A percentile compares a stretch with the other conserved stretches of the same genome.
These are phyloP conservation scores for Amphichorda felina DNA, from an alignment of 2,329 filamentous ascomycete genomes.

Conservation along the genomic window DNA sequence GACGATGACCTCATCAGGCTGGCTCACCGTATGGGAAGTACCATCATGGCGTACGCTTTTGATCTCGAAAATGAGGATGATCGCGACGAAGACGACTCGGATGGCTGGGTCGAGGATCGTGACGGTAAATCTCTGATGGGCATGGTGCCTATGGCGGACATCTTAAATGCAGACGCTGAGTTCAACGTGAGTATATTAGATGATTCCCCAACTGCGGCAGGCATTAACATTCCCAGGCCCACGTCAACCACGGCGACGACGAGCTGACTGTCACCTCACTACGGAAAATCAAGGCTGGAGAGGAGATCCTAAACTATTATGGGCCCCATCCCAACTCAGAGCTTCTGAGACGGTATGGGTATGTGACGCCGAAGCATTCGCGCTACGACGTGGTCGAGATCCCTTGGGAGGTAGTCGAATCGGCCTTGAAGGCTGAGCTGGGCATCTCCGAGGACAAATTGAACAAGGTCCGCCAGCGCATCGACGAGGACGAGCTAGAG, in stretches of 20 bases:
- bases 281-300: slow-evolving; percentile 53
- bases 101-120: slow-evolving; percentile 54
- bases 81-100: slow-evolving; percentile 42
- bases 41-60: slow-evolving; percentile 90
- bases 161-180: slow-evolving; percentile 79
- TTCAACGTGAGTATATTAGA: slow-evolving; percentile 52
- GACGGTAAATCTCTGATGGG: slow-evolving; percentile 53
- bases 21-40: slow-evolving; percentile 73
- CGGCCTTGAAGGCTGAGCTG: slow-evolving; percentile 26
- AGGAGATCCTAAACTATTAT: slow-evolving; percentile 83
- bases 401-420: slow-evolving; percentile 45
- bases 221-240: slow-evolving; percentile 22
- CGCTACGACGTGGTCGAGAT: slow-evolving; percentile 78
- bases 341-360: slow-evolving; percentile 74
- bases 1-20: slow-evolving; percentile 35
- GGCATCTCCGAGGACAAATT: slow-evolving; percentile 22
- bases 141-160: slow-evolving; percentile 85
- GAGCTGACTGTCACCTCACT: slow-evolving; percentile 60
- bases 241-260: slow-evolving; percentile 41
- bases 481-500: slow-evolving; percentile 49
- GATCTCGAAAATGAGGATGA: slow-evolving; percentile 55
- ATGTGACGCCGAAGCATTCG: slow-evolving; percentile 67
- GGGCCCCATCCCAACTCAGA: slow-evolving; percentile 76
- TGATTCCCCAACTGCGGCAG: too few species aligned
- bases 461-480: slow-evolving; percentile 17